Percentiles rank a stretch among this genome's conserved stretches.
Conservation (phyloP, 1,139 yeast species). For the Pneumocystis canis region DNA sequence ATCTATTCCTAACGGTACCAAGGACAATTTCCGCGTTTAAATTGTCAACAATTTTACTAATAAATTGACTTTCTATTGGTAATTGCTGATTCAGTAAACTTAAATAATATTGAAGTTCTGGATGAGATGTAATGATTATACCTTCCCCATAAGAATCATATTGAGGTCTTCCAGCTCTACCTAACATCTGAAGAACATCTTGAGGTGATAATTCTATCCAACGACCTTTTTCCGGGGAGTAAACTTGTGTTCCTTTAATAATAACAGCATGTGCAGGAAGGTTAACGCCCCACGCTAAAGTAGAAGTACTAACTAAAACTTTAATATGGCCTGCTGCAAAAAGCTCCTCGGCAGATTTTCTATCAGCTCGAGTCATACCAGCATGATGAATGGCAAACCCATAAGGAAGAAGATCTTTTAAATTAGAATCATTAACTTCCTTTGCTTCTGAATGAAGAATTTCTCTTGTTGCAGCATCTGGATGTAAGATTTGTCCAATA, state of each 20-base stretch:
- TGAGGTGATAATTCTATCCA: slow-evolving; percentile 89
- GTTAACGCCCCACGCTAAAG: slow-evolving; percentile 98
- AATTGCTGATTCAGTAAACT: slow-evolving; percentile 79
- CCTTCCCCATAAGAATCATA: slow-evolving; percentile 91
- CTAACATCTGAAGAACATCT: slow-evolving; percentile 84
- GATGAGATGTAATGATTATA: slow-evolving; percentile 74
- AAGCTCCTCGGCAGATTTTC: slow-evolving; percentile 66
- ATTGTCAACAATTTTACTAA: slow-evolving; percentile 54
- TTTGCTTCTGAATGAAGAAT: slow-evolving; percentile 52
- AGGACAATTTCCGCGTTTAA: slow-evolving; percentile 77
- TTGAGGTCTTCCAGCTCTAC: slow-evolving; percentile 95
- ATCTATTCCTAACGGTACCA: slow-evolving; percentile 47
- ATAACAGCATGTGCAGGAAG: slow-evolving; percentile 94
- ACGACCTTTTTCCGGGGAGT: slow-evolving; percentile 75
- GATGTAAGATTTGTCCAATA: slow-evolving; percentile 32
- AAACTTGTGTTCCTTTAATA: slow-evolving; percentile 86
- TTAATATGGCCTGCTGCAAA: slow-evolving; percentile 77
- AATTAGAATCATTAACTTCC: slow-evolving; percentile 36
- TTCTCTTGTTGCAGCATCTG: slow-evolving; percentile 49
- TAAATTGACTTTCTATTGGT: slow-evolving; percentile 82
- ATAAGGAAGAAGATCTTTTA: slow-evolving; percentile 45
- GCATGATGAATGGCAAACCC: slow-evolving; percentile 96
- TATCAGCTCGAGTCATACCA: slow-evolving; percentile 59
- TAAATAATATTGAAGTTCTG: slow-evolving; percentile 73
- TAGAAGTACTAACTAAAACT: slow-evolving; percentile 83